phyloP scores from a whole-genome alignment of 164 flowering plant genomes.

The Kingdonia uniflora region DNA sequence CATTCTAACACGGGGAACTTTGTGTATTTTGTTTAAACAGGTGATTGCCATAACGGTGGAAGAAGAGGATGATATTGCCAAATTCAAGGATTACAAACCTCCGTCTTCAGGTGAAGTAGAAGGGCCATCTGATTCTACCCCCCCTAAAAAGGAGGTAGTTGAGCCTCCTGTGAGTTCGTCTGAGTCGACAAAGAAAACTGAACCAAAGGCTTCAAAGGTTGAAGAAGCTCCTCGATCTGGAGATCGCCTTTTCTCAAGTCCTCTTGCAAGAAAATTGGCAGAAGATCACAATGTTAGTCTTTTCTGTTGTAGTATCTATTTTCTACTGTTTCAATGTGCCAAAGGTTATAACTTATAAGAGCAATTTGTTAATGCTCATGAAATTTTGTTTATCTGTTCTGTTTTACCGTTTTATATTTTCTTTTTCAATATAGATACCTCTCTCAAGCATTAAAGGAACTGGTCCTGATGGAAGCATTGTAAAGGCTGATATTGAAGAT shows the following conservation, averaged over 20 bases:
- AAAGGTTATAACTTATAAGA: no score
- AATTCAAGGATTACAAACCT: conserved; percentile 70
- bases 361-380: no score
- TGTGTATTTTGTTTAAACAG: conserved; percentile 24
- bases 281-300: conserved; percentile 66
- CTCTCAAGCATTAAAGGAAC: conserved; percentile 87
- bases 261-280: conserved; percentile 85
- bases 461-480: conserved; percentile 87
- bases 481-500: conserved; percentile 95
- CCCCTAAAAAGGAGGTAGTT: conserved; percentile 46
- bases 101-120: conserved; percentile 29
- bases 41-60: conserved; percentile 93
- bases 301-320: no score
- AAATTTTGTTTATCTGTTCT: no score
- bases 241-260: conserved; percentile 80
- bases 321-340: no score
- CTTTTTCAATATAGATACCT: conserved; percentile 37
- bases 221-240: conserved; percentile 32
- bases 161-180: conserved; percentile 39
- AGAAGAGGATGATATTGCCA: conserved; percentile 74
- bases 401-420: no score
- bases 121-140: conserved; percentile 33
- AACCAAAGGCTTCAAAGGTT: conserved; percentile 36
- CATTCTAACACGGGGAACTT: neutral
- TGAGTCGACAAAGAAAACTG: no score